Evolutionary conservation across 495 filamentous ascomycete species (phyloP).

Genomic region (Xylaria bambusicola): DNA sequence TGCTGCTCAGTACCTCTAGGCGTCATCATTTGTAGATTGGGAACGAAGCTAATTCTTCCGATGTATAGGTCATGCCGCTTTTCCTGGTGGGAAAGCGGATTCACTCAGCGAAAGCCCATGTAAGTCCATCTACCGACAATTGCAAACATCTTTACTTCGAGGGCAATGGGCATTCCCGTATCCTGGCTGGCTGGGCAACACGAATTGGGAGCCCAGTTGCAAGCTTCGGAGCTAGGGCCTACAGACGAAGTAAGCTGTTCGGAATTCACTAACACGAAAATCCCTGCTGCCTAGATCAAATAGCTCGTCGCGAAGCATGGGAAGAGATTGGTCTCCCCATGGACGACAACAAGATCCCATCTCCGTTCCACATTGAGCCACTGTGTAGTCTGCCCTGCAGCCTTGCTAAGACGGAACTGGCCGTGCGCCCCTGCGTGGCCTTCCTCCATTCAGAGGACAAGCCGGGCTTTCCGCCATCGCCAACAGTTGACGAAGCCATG

Average conservation of each 20-base stretch:
- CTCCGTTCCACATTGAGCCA: constrained; percentile 77
- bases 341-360: constrained; percentile 60
- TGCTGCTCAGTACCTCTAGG: too few species aligned
- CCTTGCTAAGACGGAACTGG: constrained; percentile 78
- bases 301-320: constrained; percentile 81
- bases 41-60: too few species aligned
- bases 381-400: constrained; percentile 79
- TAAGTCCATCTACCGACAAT: constrained; percentile 21
- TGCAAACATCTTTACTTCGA: neutral
- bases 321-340: constrained; percentile 89
- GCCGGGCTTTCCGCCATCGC: constrained; percentile 29
- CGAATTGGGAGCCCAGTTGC: too few species aligned
- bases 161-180: too few species aligned
- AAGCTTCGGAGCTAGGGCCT: constrained; percentile 59
- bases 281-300: constrained; percentile 62
- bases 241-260: too few species aligned
- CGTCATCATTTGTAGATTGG: too few species aligned
- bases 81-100: constrained; percentile 75
- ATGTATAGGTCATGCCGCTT: constrained; percentile 72
- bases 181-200: neutral
- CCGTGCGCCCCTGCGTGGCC: constrained; percentile 83
- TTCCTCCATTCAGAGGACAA: constrained; percentile 65
- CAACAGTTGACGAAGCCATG: constrained; percentile 66
- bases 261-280: constrained; percentile 34
- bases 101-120: constrained; percentile 50